phyloP scores from a whole-genome alignment of 192 early-diverging fungal species.

The Radiomyces spectabilis region DNA sequence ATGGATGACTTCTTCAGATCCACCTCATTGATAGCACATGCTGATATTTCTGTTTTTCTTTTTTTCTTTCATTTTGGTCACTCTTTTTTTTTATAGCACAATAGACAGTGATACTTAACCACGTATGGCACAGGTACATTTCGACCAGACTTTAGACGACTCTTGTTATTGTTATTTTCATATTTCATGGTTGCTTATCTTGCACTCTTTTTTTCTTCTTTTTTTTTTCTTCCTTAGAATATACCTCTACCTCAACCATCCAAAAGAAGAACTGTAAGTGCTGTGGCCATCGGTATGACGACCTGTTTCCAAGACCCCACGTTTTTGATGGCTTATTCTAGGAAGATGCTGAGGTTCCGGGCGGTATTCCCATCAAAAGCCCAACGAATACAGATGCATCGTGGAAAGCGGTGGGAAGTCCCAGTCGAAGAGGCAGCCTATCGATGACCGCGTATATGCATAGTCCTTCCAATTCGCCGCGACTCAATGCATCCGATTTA shows the following conservation, averaged over 20 bases:
- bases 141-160: too few relatives aligned
- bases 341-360: background rate
- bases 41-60: background rate
- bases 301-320: too few relatives aligned
- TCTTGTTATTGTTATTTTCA: too few relatives aligned
- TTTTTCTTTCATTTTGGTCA: background rate
- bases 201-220: background rate
- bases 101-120: too few relatives aligned
- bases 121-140: too few relatives aligned
- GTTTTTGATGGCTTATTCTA: too few relatives aligned
- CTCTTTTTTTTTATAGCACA: too few relatives aligned
- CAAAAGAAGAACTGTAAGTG: too few relatives aligned
- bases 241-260: background rate
- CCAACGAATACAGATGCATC: conserved; percentile 6
- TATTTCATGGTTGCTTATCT: too few relatives aligned
- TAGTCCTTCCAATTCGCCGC: background rate
- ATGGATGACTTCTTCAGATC: too few relatives aligned
- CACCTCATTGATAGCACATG: background rate
- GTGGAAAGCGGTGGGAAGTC: conserved; percentile 29
- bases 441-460: background rate
- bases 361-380: conserved; percentile 1
- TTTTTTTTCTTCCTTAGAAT: background rate
- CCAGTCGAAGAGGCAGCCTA: conserved; percentile 20
- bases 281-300: too few relatives aligned
- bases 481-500: background rate